A percentile compares a stretch with the other conserved stretches of the same genome.
Conservation (phyloP, 2,329 filamentous ascomycete species). For the Cladosporium velox region DNA sequence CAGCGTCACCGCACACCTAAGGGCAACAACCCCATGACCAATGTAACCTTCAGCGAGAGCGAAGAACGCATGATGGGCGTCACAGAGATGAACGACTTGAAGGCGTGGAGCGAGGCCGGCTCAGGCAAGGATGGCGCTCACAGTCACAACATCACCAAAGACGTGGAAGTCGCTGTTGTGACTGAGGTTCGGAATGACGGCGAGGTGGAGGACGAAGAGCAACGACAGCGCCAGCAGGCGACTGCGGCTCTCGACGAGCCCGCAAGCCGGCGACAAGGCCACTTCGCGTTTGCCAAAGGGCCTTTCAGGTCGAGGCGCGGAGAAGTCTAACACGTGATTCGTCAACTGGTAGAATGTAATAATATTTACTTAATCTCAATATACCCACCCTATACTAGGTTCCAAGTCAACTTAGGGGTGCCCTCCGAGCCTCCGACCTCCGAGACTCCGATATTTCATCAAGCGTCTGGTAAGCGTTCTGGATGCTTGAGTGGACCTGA, state of each 20-base stretch:
- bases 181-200: neutral
- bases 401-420: neutral
- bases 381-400: neutral
- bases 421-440: neutral
- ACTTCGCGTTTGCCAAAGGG: conserved; percentile 6
- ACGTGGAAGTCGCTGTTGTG: conserved; percentile 10
- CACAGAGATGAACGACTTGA: conserved; percentile 10
- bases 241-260: conserved; percentile 2
- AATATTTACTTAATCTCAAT: neutral
- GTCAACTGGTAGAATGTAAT: neutral
- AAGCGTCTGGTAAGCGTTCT: neutral
- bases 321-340: neutral
- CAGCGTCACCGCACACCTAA: neutral
- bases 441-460: no score
- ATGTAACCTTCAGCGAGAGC: conserved; percentile 19
- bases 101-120: conserved; percentile 7
- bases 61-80: conserved; percentile 17
- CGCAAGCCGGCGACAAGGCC: neutral
- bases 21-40: conserved; percentile 14
- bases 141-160: conserved; percentile 9
- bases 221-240: conserved; percentile 13
- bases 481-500: no score
- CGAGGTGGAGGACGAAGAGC: neutral
- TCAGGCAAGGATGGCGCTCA: neutral
- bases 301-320: conserved; percentile 8